phyloP scores from a whole-genome alignment of 768 basidiomycete species.

The Lenzites betulinus region DNA sequence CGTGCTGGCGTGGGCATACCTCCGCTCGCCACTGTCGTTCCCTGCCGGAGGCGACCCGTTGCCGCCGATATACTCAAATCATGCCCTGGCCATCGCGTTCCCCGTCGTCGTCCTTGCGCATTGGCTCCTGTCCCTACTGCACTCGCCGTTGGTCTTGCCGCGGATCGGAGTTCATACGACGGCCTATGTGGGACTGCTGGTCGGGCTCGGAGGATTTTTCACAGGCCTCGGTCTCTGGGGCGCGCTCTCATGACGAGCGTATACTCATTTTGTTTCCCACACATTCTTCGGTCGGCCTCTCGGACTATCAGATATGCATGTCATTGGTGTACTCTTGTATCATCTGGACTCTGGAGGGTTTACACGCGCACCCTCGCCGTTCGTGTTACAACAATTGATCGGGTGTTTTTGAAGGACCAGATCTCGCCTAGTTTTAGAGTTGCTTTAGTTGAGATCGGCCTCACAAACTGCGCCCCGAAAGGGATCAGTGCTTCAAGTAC shows the following conservation, averaged over 20 bases:
- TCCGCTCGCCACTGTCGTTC: constrained; percentile 51
- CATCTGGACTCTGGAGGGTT: background rate
- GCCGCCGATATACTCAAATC: constrained; percentile 24
- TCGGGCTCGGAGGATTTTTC: constrained; percentile 71
- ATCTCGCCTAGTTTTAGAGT: constrained; percentile 13
- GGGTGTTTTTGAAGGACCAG: background rate
- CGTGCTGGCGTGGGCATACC: constrained; percentile 60
- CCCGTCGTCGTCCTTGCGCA: constrained; percentile 40
- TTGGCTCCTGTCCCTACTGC: constrained; percentile 57
- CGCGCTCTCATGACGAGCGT: constrained; percentile 46
- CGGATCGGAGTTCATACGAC: constrained; percentile 75
- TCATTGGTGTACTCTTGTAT: background rate
- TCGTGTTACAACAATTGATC: background rate
- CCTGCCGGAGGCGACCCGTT: constrained; percentile 2
- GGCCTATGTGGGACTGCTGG: constrained; percentile 68
- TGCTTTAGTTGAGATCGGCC: background rate
- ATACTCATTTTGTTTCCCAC: background rate
- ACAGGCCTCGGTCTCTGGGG: constrained; percentile 75
- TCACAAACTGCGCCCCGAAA: background rate
- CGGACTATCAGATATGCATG: background rate
- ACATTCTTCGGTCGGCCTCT: background rate
- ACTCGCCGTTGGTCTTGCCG: constrained; percentile 68
- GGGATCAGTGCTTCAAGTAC: no score
- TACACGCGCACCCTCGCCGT: background rate
- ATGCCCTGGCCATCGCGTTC: constrained; percentile 33